Base-by-base conservation (phyloP, 139 green algal genomes). In the Nannochloris sp. region DNA sequence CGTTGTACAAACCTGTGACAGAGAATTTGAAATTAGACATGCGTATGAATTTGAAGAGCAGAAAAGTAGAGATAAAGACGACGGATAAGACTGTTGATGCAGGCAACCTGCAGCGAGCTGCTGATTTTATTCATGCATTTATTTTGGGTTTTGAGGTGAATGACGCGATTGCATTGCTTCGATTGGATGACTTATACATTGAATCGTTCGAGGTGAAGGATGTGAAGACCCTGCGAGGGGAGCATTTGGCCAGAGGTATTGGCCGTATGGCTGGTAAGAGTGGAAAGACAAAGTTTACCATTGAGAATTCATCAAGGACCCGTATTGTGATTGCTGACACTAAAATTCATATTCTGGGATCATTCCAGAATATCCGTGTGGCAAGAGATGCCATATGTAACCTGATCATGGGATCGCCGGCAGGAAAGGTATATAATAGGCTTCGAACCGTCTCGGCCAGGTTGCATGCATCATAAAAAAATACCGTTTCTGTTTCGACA, bases 181-280 rank as follows among this genome's bases (percentile, higher is more conserved):
- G 93, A 6, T 69, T 99, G 57, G 94, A 98, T 61, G 94, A 99
- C 70, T 71, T 99, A 43, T 99, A 97, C 68, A 72, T 99, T 4
- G 93, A 99, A 75, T 90, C 76, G 48, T 99, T 99, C 66, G 93
- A 99, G 76, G 78, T 98, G 63, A 99, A 99, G 72, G 88, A 97
- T 64, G 90, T 97, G 23, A 96, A 97, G 82, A 99, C 94, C 14
- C 69, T 99, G 60, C 68, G 85, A 4, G 94, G 94, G 0, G 94
- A 99, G 81, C 94, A 99, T 78, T 60, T 99, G 51, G 94, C 91
- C 2, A 75, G 94, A 4, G 87, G 81, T 53, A 98, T 99, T 46
- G 94, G 91, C 1, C 82, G 93, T 0, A 59, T 98, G 23, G 85
- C 92, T 4, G 94, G 94, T 36, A 97, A 97, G 78, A 85, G 76